A percentile compares a stretch with the other conserved stretches of the same genome.
Conservation (phyloP, 768 basidiomycete species). For the Tulasnella sp. region DNA sequence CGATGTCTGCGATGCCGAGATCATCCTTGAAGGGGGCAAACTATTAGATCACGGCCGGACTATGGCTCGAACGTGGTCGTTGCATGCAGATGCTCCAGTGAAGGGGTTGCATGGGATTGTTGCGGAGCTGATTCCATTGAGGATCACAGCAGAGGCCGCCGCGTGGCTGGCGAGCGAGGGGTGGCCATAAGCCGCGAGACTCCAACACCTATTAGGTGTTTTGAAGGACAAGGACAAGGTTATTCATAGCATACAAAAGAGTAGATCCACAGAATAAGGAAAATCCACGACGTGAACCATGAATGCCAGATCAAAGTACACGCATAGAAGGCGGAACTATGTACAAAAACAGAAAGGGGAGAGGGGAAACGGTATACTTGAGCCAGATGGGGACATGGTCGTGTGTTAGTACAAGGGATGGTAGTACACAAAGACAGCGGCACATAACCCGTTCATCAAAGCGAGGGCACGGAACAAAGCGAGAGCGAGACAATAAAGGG, state of each 20-base stretch:
- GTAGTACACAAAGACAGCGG: slow-evolving; percentile 1
- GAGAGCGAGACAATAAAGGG: neutral
- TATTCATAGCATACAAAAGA: neutral
- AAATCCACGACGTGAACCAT: neutral
- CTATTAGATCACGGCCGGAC: neutral
- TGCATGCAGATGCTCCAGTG: neutral
- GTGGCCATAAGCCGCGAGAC: neutral
- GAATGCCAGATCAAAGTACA: slow-evolving; percentile 5
- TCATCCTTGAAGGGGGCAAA: neutral
- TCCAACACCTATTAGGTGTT: neutral
- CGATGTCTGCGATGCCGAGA: neutral
- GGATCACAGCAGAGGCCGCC: neutral
- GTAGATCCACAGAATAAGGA: neutral
- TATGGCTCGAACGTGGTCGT: neutral
- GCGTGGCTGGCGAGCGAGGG: neutral
- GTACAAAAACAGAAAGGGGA: neutral
- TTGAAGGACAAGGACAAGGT: neutral
- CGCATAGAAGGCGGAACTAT: neutral
- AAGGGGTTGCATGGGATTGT: neutral
- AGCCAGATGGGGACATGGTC: slow-evolving; percentile 9
- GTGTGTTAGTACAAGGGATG: slow-evolving; percentile 14
- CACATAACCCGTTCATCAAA: slow-evolving; percentile 8
- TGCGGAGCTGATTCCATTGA: neutral
- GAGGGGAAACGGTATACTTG: slow-evolving; percentile 11
- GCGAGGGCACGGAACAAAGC: neutral